These are phyloP conservation scores for Penicillium polonicum DNA, from an alignment of 2,329 filamentous ascomycete genomes.

Conservation along the genomic window DNA sequence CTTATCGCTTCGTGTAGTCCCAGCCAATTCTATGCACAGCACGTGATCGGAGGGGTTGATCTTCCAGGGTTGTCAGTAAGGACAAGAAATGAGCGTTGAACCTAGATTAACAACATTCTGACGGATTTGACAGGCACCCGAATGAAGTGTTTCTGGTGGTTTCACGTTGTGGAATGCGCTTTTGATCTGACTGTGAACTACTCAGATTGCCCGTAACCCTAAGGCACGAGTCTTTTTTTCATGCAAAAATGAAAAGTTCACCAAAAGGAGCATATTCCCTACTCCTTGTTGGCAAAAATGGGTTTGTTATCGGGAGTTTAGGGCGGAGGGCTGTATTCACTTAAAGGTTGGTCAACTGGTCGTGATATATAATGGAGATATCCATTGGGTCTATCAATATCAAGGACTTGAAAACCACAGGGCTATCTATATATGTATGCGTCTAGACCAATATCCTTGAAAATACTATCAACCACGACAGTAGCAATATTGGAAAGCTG, in stretches of 20 bases:
- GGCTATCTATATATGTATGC: background rate
- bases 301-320: too few species aligned
- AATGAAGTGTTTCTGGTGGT: constrained; percentile 6
- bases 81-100: constrained; percentile 9
- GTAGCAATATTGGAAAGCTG: background rate
- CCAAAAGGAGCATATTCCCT: background rate
- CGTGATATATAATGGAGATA: background rate
- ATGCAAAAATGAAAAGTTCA: background rate
- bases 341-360: background rate
- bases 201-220: background rate
- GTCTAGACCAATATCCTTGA: too few species aligned
- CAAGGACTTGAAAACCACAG: background rate
- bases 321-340: background rate
- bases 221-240: too few species aligned
- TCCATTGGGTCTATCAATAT: background rate
- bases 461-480: background rate
- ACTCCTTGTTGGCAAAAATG: background rate
- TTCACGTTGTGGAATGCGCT: constrained; percentile 1
- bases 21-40: background rate
- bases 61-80: constrained; percentile 11
- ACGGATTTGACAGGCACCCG: constrained; percentile 9
- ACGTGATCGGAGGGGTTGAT: constrained; percentile 19
- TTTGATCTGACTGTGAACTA: background rate
- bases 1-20: background rate
- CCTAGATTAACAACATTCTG: constrained; percentile 16